phyloP scores from a whole-genome alignment of 106 monocot genomes.

The Dioscorea alata region DNA sequence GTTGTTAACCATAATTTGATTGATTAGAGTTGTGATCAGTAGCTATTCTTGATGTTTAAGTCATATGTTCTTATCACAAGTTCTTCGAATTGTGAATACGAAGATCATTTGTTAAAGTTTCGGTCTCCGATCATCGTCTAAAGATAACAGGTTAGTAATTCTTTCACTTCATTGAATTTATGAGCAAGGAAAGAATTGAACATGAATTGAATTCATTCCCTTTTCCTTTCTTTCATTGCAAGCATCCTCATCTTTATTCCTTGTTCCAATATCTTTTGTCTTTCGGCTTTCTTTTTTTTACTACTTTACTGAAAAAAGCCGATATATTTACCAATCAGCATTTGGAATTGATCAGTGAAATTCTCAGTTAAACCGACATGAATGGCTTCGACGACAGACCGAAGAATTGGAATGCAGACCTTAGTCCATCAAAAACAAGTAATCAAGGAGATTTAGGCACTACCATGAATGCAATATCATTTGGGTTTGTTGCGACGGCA shows the following conservation, averaged over 20 bases:
- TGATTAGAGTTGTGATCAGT: no score
- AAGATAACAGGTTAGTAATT: no score
- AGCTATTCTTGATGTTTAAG: no score
- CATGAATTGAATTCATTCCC: not conserved
- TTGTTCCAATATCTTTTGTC: not conserved
- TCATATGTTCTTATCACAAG: no score
- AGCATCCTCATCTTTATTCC: not conserved
- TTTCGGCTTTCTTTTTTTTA: not conserved
- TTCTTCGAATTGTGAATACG: no score
- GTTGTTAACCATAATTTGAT: no score
- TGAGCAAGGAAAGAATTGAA: not conserved
- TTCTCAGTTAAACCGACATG: constrained; percentile 21
- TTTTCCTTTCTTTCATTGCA: no score
- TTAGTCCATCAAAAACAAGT: constrained; percentile 28
- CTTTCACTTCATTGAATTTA: no score
- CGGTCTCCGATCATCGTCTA: no score
- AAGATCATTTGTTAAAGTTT: no score
- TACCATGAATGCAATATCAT: constrained; percentile 81
- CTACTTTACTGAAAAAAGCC: not conserved
- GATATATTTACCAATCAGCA: not conserved
- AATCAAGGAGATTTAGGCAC: constrained; percentile 43
- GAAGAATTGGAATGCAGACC: constrained; percentile 33
- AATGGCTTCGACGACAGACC: constrained; percentile 39
- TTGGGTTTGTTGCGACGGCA: constrained; percentile 86
- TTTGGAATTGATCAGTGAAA: not conserved